Evolutionary conservation across 805 yeast species (phyloP).

Genomic region (Wickerhamiella domercqiae): DNA sequence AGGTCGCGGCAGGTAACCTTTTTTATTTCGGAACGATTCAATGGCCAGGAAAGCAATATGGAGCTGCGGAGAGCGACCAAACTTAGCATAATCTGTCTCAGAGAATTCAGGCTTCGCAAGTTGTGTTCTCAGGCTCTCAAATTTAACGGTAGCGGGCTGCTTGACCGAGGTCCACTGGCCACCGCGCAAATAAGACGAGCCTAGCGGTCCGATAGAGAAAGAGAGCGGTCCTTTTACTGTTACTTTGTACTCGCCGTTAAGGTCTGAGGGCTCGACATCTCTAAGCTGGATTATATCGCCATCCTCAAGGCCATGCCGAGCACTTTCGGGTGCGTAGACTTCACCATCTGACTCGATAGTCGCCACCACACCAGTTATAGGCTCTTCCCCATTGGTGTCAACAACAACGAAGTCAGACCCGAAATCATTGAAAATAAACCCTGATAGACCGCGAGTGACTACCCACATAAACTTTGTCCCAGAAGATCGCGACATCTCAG

Average conservation of each 20-base stretch:
- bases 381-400: constrained; percentile 90
- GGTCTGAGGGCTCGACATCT: constrained; percentile 70
- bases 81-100: constrained; percentile 81
- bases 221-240: constrained; percentile 93
- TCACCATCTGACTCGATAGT: constrained; percentile 79
- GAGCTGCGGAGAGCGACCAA: constrained; percentile 79
- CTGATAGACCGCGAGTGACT: constrained; percentile 77
- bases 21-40: constrained; percentile 48
- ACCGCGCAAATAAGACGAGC: constrained; percentile 46
- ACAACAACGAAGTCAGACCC: constrained; percentile 67
- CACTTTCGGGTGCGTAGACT: constrained; percentile 85
- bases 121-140: constrained; percentile 50
- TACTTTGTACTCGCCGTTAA: constrained; percentile 58
- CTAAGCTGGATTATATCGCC: constrained; percentile 78
- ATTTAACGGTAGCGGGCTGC: constrained; percentile 51
- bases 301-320: constrained; percentile 85
- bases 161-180: constrained; percentile 90
- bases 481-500: constrained; percentile 56
- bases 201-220: constrained; percentile 52
- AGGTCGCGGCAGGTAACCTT: constrained; percentile 61
- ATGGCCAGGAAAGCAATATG: constrained; percentile 89
- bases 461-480: constrained; percentile 69
- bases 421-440: constrained; percentile 76
- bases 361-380: constrained; percentile 69
- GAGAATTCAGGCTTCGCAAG: constrained; percentile 63